Base-by-base conservation (phyloP, 2,329 filamentous ascomycete genomes). In the Aspergillus pseudotamarii region DNA sequence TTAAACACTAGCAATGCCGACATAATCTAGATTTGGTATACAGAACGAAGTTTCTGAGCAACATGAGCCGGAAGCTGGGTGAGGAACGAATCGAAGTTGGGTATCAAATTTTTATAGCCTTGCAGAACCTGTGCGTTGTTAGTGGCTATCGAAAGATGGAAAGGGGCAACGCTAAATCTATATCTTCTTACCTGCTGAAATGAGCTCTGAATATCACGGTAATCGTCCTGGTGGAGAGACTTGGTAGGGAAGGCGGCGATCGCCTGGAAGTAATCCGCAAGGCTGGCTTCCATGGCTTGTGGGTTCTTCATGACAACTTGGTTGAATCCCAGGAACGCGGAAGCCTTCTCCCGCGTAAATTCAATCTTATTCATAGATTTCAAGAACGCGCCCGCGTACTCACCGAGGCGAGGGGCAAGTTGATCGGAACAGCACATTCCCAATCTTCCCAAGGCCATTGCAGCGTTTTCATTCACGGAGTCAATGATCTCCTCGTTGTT, bases 271-370 rank as follows among this genome's bases (percentile, higher is more conserved):
- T 95, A 96, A 61, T 91, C 87, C 41, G 90, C 83, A 46, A 99
- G 83, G 62, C 89, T 91, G 69, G 90, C 90, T 79, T 98, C 95
- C 88, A 99, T 94, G 2, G 93, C 93, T 74, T 93, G 88, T 0
- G 95, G 95, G 72, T 98, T 98, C 73, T 89, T 88, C 65, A 91
- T 86, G 4, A 98, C 91, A 55, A 96, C 86, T 69, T 91, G 85
- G 60, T 92, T 91, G 80, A 99, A 97, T 0, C 95, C 95, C 72
- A 92, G 89, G 76, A 98, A 92, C 0, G 95, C 94, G 30, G 94
- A 94, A 0, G 91, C 93, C 81, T 99, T 99, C 79, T 99, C 95
- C 64, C 96, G 92, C 2, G 93, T 94, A 72, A 92, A 90, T 58
- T 93, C 90, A 36, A 98, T 90, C 66, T 93, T 91, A 64, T 88